These are phyloP conservation scores for Hymenoscyphus linearis DNA, from an alignment of 2,329 filamentous ascomycete genomes.

Conservation along the genomic window DNA sequence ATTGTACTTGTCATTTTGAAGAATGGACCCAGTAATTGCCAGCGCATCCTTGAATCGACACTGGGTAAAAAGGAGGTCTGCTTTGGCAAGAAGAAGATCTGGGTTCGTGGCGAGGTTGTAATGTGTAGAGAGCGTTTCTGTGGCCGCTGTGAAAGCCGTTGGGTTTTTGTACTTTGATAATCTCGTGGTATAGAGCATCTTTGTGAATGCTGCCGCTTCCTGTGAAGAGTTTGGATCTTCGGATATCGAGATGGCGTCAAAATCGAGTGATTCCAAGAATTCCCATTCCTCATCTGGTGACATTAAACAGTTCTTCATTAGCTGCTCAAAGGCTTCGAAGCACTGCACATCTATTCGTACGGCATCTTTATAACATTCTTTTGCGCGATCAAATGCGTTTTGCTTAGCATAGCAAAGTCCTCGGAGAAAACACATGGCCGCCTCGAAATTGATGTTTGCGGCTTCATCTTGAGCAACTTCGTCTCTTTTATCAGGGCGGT, in stretches of 20 bases:
- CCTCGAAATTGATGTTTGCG: constrained; percentile 79
- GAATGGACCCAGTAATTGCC: constrained; percentile 74
- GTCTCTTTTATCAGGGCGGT: constrained; percentile 24
- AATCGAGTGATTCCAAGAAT: constrained; percentile 72
- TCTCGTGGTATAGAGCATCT: constrained; percentile 92
- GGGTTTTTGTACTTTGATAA: constrained; percentile 94
- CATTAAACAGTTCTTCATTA: constrained; percentile 95
- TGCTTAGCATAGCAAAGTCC: constrained; percentile 95
- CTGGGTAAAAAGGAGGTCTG: constrained; percentile 89
- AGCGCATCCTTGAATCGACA: constrained; percentile 89
- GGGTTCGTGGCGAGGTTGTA: constrained; percentile 84
- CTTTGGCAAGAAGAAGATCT: constrained; percentile 83
- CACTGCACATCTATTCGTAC: constrained; percentile 96
- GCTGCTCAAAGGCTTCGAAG: constrained; percentile 95
- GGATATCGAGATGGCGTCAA: constrained; percentile 69
- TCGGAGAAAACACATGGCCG: constrained; percentile 92
- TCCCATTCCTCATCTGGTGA: constrained; percentile 66
- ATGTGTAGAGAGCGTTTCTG: constrained; percentile 87
- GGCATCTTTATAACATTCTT: constrained; percentile 97
- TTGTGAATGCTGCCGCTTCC: constrained; percentile 88
- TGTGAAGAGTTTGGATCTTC: constrained; percentile 65
- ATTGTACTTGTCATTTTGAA: constrained; percentile 82
- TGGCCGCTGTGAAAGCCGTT: constrained; percentile 73
- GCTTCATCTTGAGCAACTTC: constrained; percentile 54
- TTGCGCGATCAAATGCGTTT: constrained; percentile 93